Conservation (phyloP, 176 grass and related monocot genomes). For the Tuctoria greenei region DNA sequence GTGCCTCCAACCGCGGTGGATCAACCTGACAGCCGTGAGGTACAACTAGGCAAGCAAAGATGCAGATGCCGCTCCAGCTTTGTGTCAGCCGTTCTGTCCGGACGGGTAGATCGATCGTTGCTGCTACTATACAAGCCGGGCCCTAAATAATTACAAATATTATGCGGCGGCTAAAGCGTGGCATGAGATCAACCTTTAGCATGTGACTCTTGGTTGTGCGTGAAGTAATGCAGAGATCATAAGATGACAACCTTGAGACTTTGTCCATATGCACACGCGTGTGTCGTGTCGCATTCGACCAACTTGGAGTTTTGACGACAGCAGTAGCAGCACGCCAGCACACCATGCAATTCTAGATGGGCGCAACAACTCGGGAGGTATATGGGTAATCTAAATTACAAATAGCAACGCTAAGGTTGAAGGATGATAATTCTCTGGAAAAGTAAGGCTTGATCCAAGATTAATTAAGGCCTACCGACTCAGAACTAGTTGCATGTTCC, state of each 20-base stretch:
- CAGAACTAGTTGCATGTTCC: too few species aligned
- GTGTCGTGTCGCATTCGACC: not conserved
- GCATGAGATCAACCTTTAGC: not conserved
- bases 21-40: conserved; percentile 19
- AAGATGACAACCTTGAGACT: not conserved
- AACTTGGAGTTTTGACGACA: too few species aligned
- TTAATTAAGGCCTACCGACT: too few species aligned
- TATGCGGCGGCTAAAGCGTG: not conserved
- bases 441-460: too few species aligned
- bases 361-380: too few species aligned
- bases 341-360: too few species aligned
- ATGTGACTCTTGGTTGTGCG: conserved; percentile 37
- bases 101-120: conserved; percentile 23
- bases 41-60: conserved; percentile 15
- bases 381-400: too few species aligned
- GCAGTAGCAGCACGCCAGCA: too few species aligned
- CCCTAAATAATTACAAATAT: not conserved
- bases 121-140: too few species aligned
- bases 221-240: conserved; percentile 21
- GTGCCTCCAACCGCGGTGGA: conserved; percentile 2
- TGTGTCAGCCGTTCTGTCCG: not conserved
- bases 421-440: too few species aligned
- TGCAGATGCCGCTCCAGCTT: not conserved
- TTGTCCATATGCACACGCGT: conserved; percentile 34
- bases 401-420: too few species aligned